A percentile compares a stretch with the other conserved stretches of the same genome.
Evolutionary conservation across 2,329 filamentous ascomycete genomes (phyloP).

Genomic region (Diaporthe batatas): DNA sequence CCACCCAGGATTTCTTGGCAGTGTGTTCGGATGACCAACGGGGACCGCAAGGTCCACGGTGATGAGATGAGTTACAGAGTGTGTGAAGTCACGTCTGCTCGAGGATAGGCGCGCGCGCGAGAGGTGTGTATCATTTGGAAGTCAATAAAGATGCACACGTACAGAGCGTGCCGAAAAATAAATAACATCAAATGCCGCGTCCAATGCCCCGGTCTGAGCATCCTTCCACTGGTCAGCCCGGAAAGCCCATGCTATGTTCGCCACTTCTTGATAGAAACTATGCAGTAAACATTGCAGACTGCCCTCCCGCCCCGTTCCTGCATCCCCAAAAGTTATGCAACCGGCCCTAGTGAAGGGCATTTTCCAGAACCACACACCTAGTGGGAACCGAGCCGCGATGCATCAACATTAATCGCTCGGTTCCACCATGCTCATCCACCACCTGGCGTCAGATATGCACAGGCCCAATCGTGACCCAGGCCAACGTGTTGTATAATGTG

Average conservation of each 20-base stretch:
- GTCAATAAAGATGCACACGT: constrained; percentile 19
- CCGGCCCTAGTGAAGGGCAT: constrained; percentile 22
- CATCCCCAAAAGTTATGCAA: constrained; percentile 40
- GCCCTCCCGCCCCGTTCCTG: neutral
- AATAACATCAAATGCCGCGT: constrained; percentile 33
- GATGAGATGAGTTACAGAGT: neutral
- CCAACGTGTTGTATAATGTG: constrained; percentile 23
- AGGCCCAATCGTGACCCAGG: neutral
- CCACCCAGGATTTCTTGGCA: neutral
- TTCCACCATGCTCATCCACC: constrained; percentile 23
- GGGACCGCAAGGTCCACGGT: neutral
- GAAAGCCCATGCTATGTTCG: constrained; percentile 35
- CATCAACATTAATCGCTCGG: constrained; percentile 25
- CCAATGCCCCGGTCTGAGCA: constrained; percentile 23
- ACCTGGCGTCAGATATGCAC: neutral
- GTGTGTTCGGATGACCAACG: neutral
- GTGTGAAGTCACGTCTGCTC: neutral
- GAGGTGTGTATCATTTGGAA: constrained; percentile 19
- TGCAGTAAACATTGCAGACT: constrained; percentile 40
- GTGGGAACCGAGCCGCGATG: constrained; percentile 21
- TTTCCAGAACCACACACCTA: constrained; percentile 37
- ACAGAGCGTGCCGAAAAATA: constrained; percentile 38
- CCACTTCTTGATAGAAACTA: constrained; percentile 21
- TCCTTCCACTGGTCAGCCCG: constrained; percentile 12
- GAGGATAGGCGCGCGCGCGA: neutral